phyloP scores from a whole-genome alignment of 352 stramenopile species.

The Phytophthora citrophthora region DNA sequence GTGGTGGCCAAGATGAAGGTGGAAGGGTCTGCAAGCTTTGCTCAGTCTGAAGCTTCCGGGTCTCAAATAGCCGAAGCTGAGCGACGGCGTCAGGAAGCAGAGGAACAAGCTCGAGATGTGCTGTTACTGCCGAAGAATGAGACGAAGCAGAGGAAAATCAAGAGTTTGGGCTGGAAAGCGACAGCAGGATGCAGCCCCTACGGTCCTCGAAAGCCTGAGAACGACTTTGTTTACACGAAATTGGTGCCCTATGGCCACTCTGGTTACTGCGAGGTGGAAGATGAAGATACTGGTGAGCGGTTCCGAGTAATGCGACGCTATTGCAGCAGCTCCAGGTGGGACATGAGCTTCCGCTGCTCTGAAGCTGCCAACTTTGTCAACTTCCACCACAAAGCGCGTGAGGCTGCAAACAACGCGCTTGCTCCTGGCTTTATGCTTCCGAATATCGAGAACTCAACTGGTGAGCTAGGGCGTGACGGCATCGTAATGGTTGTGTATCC shows the following conservation, averaged over 20 bases:
- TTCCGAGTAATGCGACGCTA: constrained; percentile 47
- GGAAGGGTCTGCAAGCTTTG: constrained; percentile 6
- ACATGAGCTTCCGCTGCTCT: constrained; percentile 51
- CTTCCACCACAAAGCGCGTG: constrained; percentile 37
- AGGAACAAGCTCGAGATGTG: constrained; percentile 36
- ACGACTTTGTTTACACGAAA: constrained; percentile 22
- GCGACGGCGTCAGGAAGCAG: constrained; percentile 23
- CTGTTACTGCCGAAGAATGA: constrained; percentile 41
- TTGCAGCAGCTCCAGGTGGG: constrained; percentile 40
- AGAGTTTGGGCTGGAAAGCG: constrained; percentile 35
- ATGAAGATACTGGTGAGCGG: constrained; percentile 37
- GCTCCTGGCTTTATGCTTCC: constrained; percentile 20
- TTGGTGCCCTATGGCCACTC: constrained; percentile 36
- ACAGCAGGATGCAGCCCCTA: constrained; percentile 36
- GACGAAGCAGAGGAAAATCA: constrained; percentile 25
- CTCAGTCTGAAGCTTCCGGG: background rate
- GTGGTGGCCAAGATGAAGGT: constrained; percentile 25
- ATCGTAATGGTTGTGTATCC: constrained; percentile 69
- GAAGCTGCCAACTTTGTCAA: constrained; percentile 55
- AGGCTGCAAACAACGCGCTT: constrained; percentile 22
- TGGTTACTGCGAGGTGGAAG: constrained; percentile 52
- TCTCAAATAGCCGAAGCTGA: constrained; percentile 18
- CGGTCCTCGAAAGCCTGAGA: constrained; percentile 28
- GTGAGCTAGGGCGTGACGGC: constrained; percentile 23
- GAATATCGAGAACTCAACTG: constrained; percentile 20